phyloP scores from a whole-genome alignment of 495 filamentous ascomycete species.

The Astrothelium subdiscretum region DNA sequence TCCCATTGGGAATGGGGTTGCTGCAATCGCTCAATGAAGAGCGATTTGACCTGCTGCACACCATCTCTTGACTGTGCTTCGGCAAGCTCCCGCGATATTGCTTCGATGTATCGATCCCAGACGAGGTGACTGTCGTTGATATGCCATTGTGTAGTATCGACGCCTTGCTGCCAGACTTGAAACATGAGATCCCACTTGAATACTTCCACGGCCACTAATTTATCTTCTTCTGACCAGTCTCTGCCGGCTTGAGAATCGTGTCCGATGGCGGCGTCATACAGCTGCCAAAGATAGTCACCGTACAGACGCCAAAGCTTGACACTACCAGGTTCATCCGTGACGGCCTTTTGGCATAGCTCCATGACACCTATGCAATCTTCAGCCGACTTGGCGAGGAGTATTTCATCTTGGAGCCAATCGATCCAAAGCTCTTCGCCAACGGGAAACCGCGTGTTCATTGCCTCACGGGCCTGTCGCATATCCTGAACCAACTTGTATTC shows the following conservation, averaged over 20 bases:
- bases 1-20: conserved; percentile 79
- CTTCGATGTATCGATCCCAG: conserved; percentile 70
- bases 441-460: conserved; percentile 55
- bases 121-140: conserved; percentile 74
- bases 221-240: conserved; percentile 67
- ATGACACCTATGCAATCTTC: conserved; percentile 64
- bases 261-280: conserved; percentile 47
- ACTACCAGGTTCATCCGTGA: conserved; percentile 72
- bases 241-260: conserved; percentile 6
- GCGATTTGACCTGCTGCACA: conserved; percentile 50
- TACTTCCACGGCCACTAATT: conserved; percentile 58
- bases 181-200: conserved; percentile 67
- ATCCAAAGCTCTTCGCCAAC: conserved; percentile 55
- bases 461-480: conserved; percentile 49
- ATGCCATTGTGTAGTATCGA: conserved; percentile 66
- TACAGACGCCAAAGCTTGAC: conserved; percentile 80
- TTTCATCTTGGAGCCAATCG: conserved; percentile 54
- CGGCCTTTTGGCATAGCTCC: conserved; percentile 69
- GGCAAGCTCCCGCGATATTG: conserved; percentile 51
- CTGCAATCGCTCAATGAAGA: conserved; percentile 63
- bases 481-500: conserved; percentile 50
- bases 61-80: conserved; percentile 43
- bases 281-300: conserved; percentile 71
- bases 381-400: conserved; percentile 45
- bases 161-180: conserved; percentile 67